Base-by-base conservation (phyloP, 2,329 filamentous ascomycete species). In the Waltergamsia citrina region DNA sequence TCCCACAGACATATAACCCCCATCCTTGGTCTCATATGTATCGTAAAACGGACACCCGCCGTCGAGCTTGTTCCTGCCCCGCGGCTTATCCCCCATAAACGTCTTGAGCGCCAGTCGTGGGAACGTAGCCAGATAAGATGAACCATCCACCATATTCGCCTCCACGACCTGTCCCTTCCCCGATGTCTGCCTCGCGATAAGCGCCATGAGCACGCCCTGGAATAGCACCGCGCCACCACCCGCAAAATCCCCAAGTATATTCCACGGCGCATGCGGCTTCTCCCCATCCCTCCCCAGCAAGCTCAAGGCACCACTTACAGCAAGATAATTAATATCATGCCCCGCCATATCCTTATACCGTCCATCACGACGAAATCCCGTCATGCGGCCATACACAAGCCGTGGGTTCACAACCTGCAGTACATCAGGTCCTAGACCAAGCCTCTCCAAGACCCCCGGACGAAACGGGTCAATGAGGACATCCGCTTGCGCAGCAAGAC, bases 301-400 rank as follows among this genome's bases (percentile, higher is more conserved):
- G 1, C 71, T 70, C 19, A 96, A 60, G 1, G 83, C 80, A 1
- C 90, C 90, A 0, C 81, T 83, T 0, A 94, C 85, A 32, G 88
- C 85, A 27, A 96, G 80, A 58, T 96, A 96, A 53, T 96, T 95
- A 56, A 95, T 94, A 54, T 95, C 88, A 53, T 95, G 88, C 29
- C 88, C 88, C 0, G 88, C 87, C 88, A 94, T 95, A 48, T 71
- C 62, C 31, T 73, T 74, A 59, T 94, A 96, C 47, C 77, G 80
- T 1, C 88, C 90, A 58, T 93, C 85, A 25, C 88, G 70, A 10
- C 90, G 71, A 57, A 95, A 96, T 0, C 90, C 90, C 3, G 87
- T 92, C 73, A 96, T 81, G 26, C 90, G 79, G 7, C 74, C 86
- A 37, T 94, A 78, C 35, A 96, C 76, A 3, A 96, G 62, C 0